Percentiles rank a stretch among this genome's conserved stretches.
These are phyloP conservation scores for Eucalyptus paniculata DNA, from an alignment of 345 rosid species.

Conservation along the genomic window DNA sequence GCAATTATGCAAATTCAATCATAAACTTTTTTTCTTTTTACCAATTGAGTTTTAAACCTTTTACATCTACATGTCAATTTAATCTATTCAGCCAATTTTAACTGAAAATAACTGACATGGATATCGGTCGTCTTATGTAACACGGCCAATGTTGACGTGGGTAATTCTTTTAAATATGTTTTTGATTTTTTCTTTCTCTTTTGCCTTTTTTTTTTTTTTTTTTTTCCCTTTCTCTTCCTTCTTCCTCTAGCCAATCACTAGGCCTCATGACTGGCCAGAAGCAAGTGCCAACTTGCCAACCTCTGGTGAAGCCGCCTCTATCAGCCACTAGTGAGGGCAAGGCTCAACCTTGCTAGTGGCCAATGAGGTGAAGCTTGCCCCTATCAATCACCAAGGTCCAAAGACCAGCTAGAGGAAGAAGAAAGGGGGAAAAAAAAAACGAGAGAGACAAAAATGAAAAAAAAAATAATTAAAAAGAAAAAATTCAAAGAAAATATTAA, in stretches of 20 bases:
- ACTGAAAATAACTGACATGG: accelerated
- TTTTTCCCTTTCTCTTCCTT: neutral
- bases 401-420: neutral
- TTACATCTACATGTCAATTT: neutral
- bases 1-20: neutral
- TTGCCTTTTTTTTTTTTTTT: accelerated
- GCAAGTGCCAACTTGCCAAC: neutral
- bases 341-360: neutral
- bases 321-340: neutral
- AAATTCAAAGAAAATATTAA: no score
- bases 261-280: accelerated
- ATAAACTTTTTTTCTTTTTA: no score
- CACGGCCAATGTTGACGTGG: accelerated
- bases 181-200: no score
- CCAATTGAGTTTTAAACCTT: neutral
- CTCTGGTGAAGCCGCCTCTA: accelerated
- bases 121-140: accelerated
- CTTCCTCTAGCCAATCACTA: neutral
- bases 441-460: no score
- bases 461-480: no score
- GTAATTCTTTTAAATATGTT: no score
- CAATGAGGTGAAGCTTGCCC: neutral
- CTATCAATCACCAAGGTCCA: no score
- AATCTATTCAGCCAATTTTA: accelerated
- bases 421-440: accelerated